Evolutionary conservation across 306 rosid genomes (phyloP), one percentile per base, ranked within the genome.

Genomic region (Astragalus glycyphyllos): DNA sequence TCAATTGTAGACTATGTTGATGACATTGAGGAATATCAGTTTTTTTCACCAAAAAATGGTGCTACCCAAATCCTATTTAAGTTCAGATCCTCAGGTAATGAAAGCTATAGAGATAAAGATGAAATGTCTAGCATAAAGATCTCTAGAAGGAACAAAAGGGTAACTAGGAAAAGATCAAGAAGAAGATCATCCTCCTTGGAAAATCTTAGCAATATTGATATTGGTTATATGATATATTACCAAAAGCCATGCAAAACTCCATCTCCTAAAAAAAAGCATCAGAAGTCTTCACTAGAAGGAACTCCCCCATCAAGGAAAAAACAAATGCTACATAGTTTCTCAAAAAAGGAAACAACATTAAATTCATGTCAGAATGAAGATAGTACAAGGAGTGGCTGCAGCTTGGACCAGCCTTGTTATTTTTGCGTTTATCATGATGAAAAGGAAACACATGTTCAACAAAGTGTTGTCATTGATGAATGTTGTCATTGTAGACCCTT

Each of bases 1-100:
- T 83, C 84, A 59, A 62, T 57, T 15, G 40, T 73, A 38, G 79
- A 85, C 40, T 79, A 73, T 79, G 76, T 68, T 29, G 89, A 88
- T 58, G 89, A 84, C 77, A 82, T 84, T 17, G 85, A 84, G 72
- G 89, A 87, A 74, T 71, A 50, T 47, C 82, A 56, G 48, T 70
- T 85, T 73, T 53, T 84, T 31, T 68, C 44, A 17, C 32, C 61
- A 53, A 77, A 70, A 69, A 74, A 81, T 15, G 83, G 53, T 57
- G 65, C 79, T 29, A 64, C 11, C 63, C 84, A 77, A 78, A 84
- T 86, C 45, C 73, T 84, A 14, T 83, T 87, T 56, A 81, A 79
- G 79, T 89, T 85, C 79, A 85, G 70, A 62, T 40, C 82, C 46
- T 44, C 79, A 58, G 20, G 1, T 32, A 85, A 75, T 40, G 71